Evolutionary conservation across 768 basidiomycete species (phyloP).

Genomic region (Rubroboletus satanas): DNA sequence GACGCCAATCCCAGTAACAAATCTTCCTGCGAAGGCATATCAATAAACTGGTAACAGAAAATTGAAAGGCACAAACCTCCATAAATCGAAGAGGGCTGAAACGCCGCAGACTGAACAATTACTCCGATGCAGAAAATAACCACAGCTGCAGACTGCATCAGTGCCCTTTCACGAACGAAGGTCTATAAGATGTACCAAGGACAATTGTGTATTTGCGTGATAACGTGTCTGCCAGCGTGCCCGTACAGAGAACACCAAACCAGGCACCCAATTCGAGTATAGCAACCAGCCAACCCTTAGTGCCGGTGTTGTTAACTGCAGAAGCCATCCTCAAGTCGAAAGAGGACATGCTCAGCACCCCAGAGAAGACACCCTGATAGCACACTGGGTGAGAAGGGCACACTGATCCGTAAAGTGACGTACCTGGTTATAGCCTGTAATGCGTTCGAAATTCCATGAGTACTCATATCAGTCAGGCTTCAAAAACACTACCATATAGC

Average conservation of each 20-base stretch:
- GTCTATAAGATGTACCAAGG: conserved; percentile 37
- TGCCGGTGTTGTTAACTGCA: conserved; percentile 47
- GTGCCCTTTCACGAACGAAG: neutral
- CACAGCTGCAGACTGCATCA: conserved; percentile 41
- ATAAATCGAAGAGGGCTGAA: conserved; percentile 57
- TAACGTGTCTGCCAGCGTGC: conserved; percentile 66
- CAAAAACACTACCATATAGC: conserved; percentile 50
- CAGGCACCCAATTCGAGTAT: conserved; percentile 76
- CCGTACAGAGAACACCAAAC: conserved; percentile 70
- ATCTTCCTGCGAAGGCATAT: conserved; percentile 42
- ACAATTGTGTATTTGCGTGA: conserved; percentile 73
- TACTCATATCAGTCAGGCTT: neutral
- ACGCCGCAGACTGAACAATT: conserved; percentile 64
- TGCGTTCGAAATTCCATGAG: conserved; percentile 1
- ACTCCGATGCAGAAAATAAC: conserved; percentile 67
- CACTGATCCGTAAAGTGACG: conserved; percentile 4
- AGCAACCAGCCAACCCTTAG: conserved; percentile 69
- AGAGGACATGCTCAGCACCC: conserved; percentile 58
- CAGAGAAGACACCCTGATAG: conserved; percentile 69
- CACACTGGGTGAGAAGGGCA: neutral
- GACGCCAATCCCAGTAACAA: conserved; percentile 76
- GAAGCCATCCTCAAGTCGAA: conserved; percentile 54
- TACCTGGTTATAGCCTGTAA: conserved; percentile 62
- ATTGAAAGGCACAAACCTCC: conserved; percentile 39
- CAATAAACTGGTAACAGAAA: neutral